Conservation (phyloP, 208 protist species). For the Blechomonas ayalai region DNA sequence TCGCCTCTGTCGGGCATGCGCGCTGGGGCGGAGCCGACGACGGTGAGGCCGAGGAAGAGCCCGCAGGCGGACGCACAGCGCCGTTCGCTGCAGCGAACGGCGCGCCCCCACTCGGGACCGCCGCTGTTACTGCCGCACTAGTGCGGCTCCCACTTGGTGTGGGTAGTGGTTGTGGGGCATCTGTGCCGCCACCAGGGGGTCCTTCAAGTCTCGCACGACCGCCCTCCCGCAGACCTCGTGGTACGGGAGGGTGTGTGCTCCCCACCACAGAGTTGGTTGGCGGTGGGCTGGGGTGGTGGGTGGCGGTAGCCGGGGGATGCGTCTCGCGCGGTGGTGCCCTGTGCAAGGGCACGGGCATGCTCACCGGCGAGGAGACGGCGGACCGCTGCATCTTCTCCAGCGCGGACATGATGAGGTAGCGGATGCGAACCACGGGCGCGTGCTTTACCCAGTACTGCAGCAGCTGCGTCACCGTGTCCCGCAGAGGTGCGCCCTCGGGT, state of each 20-base stretch:
- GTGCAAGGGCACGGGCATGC: background rate
- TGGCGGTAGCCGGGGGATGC: background rate
- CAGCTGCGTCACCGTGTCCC: slow-evolving; percentile 15
- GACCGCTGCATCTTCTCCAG: slow-evolving; percentile 32
- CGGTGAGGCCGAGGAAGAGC: slow-evolving; percentile 9
- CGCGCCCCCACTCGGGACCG: background rate
- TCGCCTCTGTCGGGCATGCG: slow-evolving; percentile 12
- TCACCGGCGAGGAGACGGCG: no score
- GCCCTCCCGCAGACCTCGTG: no score
- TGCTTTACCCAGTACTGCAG: slow-evolving; percentile 56
- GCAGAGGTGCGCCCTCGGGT: no score
- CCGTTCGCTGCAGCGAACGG: background rate
- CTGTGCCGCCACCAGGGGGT: no score
- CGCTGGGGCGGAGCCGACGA: slow-evolving; percentile 8
- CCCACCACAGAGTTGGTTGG: no score
- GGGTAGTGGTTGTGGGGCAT: no score
- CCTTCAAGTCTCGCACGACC: no score
- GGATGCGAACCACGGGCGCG: slow-evolving; percentile 50
- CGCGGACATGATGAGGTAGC: slow-evolving; percentile 57
- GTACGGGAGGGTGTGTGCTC: no score
- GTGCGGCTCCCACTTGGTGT: no score
- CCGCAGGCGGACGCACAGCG: background rate
- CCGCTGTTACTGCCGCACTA: no score
- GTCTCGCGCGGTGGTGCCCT: background rate
- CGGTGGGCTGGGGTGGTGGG: no score